Evolutionary conservation across 2,329 filamentous ascomycete species (phyloP).

Genomic region (Fusarium kyushuense): DNA sequence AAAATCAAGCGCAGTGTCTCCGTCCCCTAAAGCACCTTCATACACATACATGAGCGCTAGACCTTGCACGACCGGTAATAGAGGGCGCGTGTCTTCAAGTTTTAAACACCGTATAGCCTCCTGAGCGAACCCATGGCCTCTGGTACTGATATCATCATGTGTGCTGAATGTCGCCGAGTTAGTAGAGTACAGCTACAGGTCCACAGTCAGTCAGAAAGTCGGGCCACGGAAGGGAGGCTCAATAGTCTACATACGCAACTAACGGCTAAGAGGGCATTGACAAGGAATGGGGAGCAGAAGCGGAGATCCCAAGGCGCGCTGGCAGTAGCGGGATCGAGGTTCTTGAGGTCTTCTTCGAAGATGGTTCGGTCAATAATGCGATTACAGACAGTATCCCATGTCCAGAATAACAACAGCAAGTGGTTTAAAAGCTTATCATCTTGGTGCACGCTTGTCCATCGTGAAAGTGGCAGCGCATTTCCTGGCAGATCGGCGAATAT

Average conservation of each 20-base stretch:
- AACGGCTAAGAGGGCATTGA: conserved; percentile 38
- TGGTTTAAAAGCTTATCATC: conserved; percentile 29
- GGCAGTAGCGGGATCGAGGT: conserved; percentile 3
- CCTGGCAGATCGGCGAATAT: conserved; percentile 9
- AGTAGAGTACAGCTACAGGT: conserved; percentile 17
- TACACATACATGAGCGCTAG: conserved; percentile 30
- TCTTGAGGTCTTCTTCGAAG: conserved; percentile 31
- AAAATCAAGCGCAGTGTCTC: conserved; percentile 9
- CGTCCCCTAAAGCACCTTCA: conserved; percentile 24
- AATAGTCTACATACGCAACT: conserved; percentile 31
- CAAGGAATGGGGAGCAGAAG: conserved; percentile 37
- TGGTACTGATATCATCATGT: conserved; percentile 5
- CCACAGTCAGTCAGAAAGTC: not conserved
- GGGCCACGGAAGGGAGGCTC: not conserved
- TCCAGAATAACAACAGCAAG: conserved; percentile 27
- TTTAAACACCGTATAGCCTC: conserved; percentile 20
- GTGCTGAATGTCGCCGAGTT: conserved; percentile 14
- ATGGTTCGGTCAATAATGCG: conserved; percentile 26
- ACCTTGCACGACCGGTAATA: conserved; percentile 19
- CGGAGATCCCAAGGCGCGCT: conserved; percentile 5
- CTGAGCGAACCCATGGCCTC: conserved; percentile 23
- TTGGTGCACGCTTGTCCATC: conserved; percentile 23
- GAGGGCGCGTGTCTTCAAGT: conserved; percentile 16
- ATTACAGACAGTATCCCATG: conserved; percentile 30
- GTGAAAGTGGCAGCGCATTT: conserved; percentile 25